Evolutionary conservation across 306 rosid species (phyloP), one percentile per base, ranked within the genome.

Genomic region (Corylus avellana): DNA sequence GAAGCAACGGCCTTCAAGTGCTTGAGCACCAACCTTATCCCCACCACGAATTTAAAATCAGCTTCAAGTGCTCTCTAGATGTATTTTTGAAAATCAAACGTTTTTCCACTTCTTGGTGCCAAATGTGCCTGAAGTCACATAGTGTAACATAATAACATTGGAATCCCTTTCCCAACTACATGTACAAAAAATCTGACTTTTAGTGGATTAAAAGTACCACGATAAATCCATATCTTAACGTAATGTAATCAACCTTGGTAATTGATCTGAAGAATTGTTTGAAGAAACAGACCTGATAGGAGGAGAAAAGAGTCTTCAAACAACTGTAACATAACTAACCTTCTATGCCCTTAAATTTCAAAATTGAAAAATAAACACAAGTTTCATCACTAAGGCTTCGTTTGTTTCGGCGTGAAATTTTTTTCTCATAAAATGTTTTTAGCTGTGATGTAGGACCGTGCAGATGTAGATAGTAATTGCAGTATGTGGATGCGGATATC

Each of bases 141-240:
- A 67, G 39, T 4, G 18, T 29, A 32, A 32, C 35, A 32, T 32
- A 32, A 32, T 1, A 2, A 32, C 35, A 1, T 32, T 32, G 35
- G 3, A 32, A 32, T 32, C 35, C 35, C 35, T 32, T 32, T 32
- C 35, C 35, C 35, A 32, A 32, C 35, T 32, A 32, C 35, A 32
- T 32, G 35, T 32, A 32, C 35, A 32, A 32, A 32, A 32, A 32
- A 32, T 32, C 35, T 32, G 35, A 32, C 35, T 32, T 32, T 32
- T 32, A 32, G 35, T 32, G 35, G 35, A 8, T 66, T 47, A 78
- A 22, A 78, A 91, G 82, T 71, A 94, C 98, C 85, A 12, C 77
- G 74, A 94, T 85, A 80, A 94, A 94, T 80, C 98, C 98, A 86
- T 91, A 97, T 25, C 97, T 88, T 46, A 94, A 73, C 35, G 93